phyloP scores from a whole-genome alignment of 1,139 yeast genomes.

The Groenewaldozyma auringiensis region DNA sequence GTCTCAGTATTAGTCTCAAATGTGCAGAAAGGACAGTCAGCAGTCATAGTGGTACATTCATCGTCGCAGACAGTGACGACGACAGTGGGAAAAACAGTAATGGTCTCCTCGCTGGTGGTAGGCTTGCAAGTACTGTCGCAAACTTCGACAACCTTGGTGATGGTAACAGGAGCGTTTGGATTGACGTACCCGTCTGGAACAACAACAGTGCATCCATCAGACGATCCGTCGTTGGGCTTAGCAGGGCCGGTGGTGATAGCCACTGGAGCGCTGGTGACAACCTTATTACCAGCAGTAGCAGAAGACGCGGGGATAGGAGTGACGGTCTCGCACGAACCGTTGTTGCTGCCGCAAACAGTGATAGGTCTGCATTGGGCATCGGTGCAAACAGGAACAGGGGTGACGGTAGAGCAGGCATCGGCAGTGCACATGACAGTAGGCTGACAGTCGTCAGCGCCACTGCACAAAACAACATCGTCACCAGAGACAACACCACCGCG shows the following conservation, averaged over 20 bases:
- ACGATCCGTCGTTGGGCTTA: background rate
- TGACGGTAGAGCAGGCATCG: background rate
- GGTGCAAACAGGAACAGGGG: background rate
- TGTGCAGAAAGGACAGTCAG: constrained; percentile 17
- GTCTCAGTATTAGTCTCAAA: constrained; percentile 13
- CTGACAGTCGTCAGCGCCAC: background rate
- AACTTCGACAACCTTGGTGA: constrained; percentile 4
- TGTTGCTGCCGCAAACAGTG: background rate
- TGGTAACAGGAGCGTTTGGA: constrained; percentile 1
- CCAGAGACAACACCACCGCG: background rate
- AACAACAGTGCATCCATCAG: background rate
- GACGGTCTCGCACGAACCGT: background rate
- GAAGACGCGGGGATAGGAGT: background rate
- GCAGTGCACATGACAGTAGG: constrained; percentile 1
- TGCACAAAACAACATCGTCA: background rate
- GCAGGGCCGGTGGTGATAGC: background rate
- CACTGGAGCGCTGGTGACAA: too few species aligned
- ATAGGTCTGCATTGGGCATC: background rate
- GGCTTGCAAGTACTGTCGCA: background rate
- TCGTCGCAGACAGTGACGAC: constrained; percentile 13
- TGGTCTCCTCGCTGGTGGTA: background rate
- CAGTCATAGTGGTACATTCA: constrained; percentile 11
- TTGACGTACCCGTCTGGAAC: background rate
- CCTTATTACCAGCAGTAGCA: too few species aligned
- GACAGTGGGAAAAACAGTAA: constrained; percentile 15